A percentile compares a stretch with the other conserved stretches of the same genome.
Conservation (phyloP, 2,329 filamentous ascomycete species). For the Calycina marina region DNA sequence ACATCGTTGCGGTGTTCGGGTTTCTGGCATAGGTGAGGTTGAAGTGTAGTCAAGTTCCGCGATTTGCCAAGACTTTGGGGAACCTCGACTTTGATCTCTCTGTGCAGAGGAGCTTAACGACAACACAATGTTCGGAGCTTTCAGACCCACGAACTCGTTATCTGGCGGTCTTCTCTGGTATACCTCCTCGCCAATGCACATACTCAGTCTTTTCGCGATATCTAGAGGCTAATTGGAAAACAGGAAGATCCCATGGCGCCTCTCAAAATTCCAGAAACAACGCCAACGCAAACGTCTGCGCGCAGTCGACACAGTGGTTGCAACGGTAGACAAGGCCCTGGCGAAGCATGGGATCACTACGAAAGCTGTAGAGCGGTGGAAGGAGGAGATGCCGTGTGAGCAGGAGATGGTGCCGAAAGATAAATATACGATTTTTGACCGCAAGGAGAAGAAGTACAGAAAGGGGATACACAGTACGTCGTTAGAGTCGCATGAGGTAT, state of each 20-base stretch:
- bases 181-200: conserved; percentile 9
- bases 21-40: conserved; percentile 3
- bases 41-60: too few relatives aligned
- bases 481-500: conserved; percentile 1
- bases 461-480: conserved; percentile 92
- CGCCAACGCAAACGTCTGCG: conserved; percentile 73
- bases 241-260: conserved; percentile 92
- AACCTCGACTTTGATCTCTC: too few relatives aligned
- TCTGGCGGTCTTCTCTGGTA: conserved; percentile 75
- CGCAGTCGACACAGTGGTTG: conserved; percentile 75
- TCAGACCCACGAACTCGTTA: conserved; percentile 64
- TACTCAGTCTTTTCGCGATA: not conserved
- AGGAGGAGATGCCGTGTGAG: conserved; percentile 89
- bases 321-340: conserved; percentile 66
- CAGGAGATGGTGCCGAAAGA: conserved; percentile 89
- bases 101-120: conserved; percentile 8
- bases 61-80: too few relatives aligned
- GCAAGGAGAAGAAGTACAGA: conserved; percentile 87
- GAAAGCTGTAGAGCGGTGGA: conserved; percentile 79
- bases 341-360: conserved; percentile 55
- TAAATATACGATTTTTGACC: conserved; percentile 97
- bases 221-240: conserved; percentile 10
- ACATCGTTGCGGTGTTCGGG: conserved; percentile 44
- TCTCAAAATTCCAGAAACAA: conserved; percentile 81
- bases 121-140: conserved; percentile 63